Base-by-base conservation (phyloP, 148 eudicot species). In the Rhododendron ovatum region DNA sequence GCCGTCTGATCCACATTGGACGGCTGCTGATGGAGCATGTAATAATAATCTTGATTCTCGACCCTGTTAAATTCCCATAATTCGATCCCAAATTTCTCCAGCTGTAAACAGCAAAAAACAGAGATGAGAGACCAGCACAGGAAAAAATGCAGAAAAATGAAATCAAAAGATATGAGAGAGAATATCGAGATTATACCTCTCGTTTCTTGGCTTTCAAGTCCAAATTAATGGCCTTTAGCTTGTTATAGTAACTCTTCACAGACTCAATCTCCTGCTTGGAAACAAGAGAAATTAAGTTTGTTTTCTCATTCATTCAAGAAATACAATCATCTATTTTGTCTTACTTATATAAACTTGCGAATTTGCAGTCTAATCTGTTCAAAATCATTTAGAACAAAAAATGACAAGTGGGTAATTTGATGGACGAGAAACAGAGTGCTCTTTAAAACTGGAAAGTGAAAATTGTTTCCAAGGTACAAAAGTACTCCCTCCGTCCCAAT, bases 181-280 rank as follows among this genome's bases (percentile, higher is more conserved):
- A 14, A 69, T 43, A 26, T 28, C 39, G 9, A 33, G 5, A 71
- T 15, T 83, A 47, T 47, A 87, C 89, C 91, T 85, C 85, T 83
- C 80, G 47, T 84, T 88, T 83, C 50, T 43, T 53, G 39, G 85
- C 76, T 55, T 88, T 90, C 85, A 90, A 77, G 71, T 86, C 84
- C 57, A 82, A 59, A 82, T 90, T 90, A 18, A 35, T 43, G 33
- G 83, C 76, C 13, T 18, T 20, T 22, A 81, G 78, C 43, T 75
- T 81, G 26, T 84, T 76, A 85, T 78, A 69, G 89, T 85, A 83
- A 57, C 80, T 82, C 48, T 33, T 85, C n/a, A 87, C 88, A 37
- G 63, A 65, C 78, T 85, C 89, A 8, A 89, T 71, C 74, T 89
- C 88, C 91, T 89, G 88, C 74, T 57, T 8, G n/a, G 30, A 35